Base-by-base conservation (phyloP, 495 filamentous ascomycete genomes). In the Xylaria castorea region DNA sequence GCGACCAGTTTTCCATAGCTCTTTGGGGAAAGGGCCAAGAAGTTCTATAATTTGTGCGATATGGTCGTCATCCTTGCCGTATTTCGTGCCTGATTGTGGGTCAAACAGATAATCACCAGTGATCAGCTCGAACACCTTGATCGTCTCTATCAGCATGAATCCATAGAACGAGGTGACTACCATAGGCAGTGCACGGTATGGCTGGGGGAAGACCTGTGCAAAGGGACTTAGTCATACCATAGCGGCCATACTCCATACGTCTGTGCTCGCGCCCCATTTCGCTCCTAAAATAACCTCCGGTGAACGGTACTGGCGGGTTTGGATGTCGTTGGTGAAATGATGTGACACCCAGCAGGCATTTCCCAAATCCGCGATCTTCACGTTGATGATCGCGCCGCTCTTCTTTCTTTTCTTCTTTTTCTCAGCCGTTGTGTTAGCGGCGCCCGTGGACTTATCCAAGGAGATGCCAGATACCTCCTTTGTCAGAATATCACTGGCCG, bases 41-140 rank as follows among this genome's bases (percentile, higher is more conserved):
- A 99, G 90, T 81, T 99, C 96, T 81, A 99, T 98, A 78, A 99
- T 98, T 80, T 99, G 96, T 3, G 96, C 96, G 55, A 98, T 99
- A 83, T 99, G 96, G 81, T 99, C 96, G 83, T 99, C 96, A 80
- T 99, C 96, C 85, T 99, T 99, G 78, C 96, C 96, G 79, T 99
- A 99, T 82, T 98, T 98, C 27, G 97, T 98, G 66, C 96, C 96
- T 6, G 96, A 98, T 83, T 99, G 96, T 1, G 96, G 96, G 77
- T 99, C 96, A 83, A 99, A 99, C 57, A 99, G 90, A 79, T 98
- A 99, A 83, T 99, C 96, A 75, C 96, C 96, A 16, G 96, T 99
- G 73, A 99, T 98, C 30, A 99, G 86, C 79, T 99, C 96, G 75
- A 99, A 99, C 42, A 94, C 91, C 96, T 99, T 75, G 40, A 64